Evolutionary conservation across 495 filamentous ascomycete species (phyloP).

Genomic region (Penicillium pancosmium): DNA sequence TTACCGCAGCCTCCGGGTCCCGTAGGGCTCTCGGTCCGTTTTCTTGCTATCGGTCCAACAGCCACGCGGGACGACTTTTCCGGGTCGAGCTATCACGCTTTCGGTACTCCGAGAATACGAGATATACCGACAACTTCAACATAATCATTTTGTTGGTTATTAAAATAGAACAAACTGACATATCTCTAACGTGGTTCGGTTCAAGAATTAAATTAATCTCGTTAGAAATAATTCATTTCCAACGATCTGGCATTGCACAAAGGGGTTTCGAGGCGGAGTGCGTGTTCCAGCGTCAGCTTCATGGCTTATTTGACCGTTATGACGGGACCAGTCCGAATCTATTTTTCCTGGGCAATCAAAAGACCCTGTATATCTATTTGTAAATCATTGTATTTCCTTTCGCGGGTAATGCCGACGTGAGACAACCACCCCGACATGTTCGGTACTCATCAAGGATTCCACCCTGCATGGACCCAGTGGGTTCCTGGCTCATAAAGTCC

Average conservation of each 20-base stretch:
- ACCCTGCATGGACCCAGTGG: constrained; percentile 9
- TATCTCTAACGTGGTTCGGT: too few relatives aligned
- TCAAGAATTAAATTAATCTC: too few relatives aligned
- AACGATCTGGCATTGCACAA: too few relatives aligned
- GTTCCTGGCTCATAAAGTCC: constrained; percentile 10
- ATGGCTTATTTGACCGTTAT: neutral
- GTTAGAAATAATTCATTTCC: too few relatives aligned
- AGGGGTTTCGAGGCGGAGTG: too few relatives aligned
- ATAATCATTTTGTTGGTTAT: neutral
- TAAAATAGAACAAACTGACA: neutral
- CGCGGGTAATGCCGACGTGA: constrained; percentile 1
- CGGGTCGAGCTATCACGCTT: constrained; percentile 8
- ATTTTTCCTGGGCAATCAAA: neutral
- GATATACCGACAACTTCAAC: neutral
- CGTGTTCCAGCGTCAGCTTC: neutral
- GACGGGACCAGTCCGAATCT: neutral
- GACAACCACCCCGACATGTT: constrained; percentile 5
- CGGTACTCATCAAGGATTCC: constrained; percentile 1
- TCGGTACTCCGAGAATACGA: constrained; percentile 7
- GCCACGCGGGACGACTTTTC: constrained; percentile 1
- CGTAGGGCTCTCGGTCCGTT: constrained; percentile 5
- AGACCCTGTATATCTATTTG: neutral
- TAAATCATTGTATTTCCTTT: neutral
- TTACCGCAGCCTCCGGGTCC: constrained; percentile 11
- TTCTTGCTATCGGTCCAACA: constrained; percentile 11